Conservation (phyloP, 2,329 filamentous ascomycete species). For the Aspergillus arachidicola region DNA sequence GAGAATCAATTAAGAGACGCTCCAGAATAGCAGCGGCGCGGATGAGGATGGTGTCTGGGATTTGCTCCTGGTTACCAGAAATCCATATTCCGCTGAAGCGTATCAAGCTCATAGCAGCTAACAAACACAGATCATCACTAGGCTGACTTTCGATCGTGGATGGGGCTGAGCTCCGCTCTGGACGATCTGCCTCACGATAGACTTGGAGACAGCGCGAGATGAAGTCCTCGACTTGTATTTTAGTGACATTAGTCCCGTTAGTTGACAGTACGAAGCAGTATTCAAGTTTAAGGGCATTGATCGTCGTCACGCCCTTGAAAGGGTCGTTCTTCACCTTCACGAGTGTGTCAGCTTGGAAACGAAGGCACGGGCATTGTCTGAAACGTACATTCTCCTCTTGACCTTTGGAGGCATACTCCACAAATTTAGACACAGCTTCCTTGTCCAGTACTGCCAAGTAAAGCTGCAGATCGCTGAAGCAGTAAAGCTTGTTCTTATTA, state of each 20-base stretch:
- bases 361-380: not conserved
- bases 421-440: constrained; percentile 27
- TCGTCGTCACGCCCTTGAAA: constrained; percentile 34
- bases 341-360: constrained; percentile 8
- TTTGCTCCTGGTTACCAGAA: constrained; percentile 20
- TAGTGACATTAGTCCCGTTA: constrained; percentile 28
- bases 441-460: constrained; percentile 36
- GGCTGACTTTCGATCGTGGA: constrained; percentile 47
- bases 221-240: constrained; percentile 38
- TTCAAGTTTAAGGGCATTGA: constrained; percentile 49
- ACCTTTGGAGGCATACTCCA: constrained; percentile 27
- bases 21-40: constrained; percentile 44
- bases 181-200: constrained; percentile 30
- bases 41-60: constrained; percentile 36
- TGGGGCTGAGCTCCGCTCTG: constrained; percentile 27
- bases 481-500: constrained; percentile 47
- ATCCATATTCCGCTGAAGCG: constrained; percentile 28
- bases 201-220: constrained; percentile 41
- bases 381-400: constrained; percentile 19
- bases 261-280: constrained; percentile 44
- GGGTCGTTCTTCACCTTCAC: constrained; percentile 22
- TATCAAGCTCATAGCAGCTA: constrained; percentile 47
- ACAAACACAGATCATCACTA: constrained; percentile 46
- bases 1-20: constrained; percentile 43
- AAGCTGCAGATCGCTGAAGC: constrained; percentile 47